phyloP scores from a whole-genome alignment of 108 stramenopile species.

The Aurantiochytrium sp. region DNA sequence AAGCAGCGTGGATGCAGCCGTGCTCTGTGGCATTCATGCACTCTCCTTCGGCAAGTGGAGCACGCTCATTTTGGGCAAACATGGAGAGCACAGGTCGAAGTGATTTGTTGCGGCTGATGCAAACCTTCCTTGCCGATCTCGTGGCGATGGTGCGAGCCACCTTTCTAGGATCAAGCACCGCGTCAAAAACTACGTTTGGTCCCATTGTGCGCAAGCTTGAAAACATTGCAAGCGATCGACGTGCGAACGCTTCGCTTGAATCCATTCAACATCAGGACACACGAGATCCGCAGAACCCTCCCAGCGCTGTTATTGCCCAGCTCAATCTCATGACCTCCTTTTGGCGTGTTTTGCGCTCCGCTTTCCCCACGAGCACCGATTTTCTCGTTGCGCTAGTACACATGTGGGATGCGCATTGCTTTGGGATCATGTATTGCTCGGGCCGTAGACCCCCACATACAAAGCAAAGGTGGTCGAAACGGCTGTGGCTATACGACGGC shows the following conservation, averaged over 20 bases:
- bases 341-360: background rate
- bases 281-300: no score
- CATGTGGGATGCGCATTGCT: conserved; percentile 15
- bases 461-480: background rate
- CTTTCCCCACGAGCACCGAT: background rate
- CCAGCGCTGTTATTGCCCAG: no score
- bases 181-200: no score
- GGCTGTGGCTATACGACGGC: background rate
- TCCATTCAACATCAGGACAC: no score
- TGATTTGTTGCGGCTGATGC: no score
- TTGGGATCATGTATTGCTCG: background rate
- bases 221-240: no score
- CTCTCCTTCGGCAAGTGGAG: background rate
- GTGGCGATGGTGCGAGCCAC: no score
- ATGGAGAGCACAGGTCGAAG: background rate
- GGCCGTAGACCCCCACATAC: background rate
- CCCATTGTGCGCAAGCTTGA: no score
- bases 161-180: no score
- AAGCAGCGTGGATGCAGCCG: background rate
- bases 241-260: no score
- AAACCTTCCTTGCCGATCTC: no score
- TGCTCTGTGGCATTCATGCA: background rate
- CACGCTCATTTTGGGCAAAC: background rate
- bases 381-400: background rate
- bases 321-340: background rate